A percentile compares a stretch with the other conserved stretches of the same genome.
phyloP scores from a whole-genome alignment of 106 monocot species.

The Dactylorhiza incarnata region DNA sequence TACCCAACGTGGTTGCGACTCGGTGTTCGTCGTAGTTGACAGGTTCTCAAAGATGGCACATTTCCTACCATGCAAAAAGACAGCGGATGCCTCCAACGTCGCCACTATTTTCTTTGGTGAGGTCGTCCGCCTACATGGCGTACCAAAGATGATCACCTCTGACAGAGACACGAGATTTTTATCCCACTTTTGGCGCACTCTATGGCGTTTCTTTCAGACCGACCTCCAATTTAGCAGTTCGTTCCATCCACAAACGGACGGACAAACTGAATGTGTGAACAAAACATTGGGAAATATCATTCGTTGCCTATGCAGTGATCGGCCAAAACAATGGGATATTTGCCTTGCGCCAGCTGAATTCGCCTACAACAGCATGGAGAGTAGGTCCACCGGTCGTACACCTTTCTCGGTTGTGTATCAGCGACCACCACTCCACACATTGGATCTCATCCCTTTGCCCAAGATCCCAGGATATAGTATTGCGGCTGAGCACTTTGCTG shows the following conservation, averaged over 20 bases:
- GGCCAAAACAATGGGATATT: no score
- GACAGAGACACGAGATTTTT: slow-evolving; percentile 7
- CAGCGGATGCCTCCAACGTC: neutral
- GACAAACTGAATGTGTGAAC: no score
- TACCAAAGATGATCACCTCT: slow-evolving; percentile 5
- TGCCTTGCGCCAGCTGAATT: no score
- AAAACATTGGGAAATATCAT: no score
- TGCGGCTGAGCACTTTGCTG: neutral
- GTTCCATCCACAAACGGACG: no score
- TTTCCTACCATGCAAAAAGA: slow-evolving; percentile 5
- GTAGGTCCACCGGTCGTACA: no score
- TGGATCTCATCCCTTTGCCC: neutral
- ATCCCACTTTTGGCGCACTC: no score
- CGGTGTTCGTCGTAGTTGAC: slow-evolving; percentile 7
- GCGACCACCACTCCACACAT: neutral
- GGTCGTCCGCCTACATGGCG: neutral
- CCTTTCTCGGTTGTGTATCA: neutral
- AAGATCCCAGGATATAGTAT: neutral
- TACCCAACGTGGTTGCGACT: slow-evolving; percentile 1
- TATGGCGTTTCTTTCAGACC: no score
- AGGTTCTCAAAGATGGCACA: slow-evolving; percentile 22
- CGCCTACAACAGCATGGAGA: no score
- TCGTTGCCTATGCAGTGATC: no score
- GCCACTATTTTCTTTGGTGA: slow-evolving; percentile 2
- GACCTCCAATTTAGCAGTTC: no score